Evolutionary conservation across 352 stramenopile species (phyloP), one percentile per base, ranked within the genome.

Genomic region (Halophytophthora polymorphica): DNA sequence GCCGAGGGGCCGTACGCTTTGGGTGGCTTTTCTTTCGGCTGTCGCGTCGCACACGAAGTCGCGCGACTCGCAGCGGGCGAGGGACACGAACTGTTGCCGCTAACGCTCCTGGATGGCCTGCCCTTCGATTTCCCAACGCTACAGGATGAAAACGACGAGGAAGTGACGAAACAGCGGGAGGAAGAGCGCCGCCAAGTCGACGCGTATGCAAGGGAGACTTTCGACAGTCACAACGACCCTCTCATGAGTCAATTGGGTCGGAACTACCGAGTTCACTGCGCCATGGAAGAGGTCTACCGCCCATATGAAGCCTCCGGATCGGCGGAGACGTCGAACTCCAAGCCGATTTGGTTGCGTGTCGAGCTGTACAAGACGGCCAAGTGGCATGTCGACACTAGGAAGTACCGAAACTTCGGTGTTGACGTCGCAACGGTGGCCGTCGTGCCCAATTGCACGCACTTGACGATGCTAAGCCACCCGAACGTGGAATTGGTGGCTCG

Each of bases 21-120:
- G 8, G 74, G 71, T 5, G 77, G 74, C 7, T 88, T 77, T 42
- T 88, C 77, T 1, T 88, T 86, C 58, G 77, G 77, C 4, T 81
- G 74, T 40, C 74, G 77, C 10, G 63, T 88, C 11, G 74, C 74
- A 5, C 51, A 78, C 23, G 68, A 68, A 23, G 58, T 83, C 13
- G 70, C 65, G 8, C 40, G 62, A 3, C 45, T 81, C 15, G 70
- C 58, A 0, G 21, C 40, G 8, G 21, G 19, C 1, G 60, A 75
- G 8, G 71, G 73, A 0, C 57, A 68, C 13, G 12, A 22, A 3
- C 23, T 85, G 12, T 38, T 51, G 13, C 66, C 73, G 14, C 61
- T 85, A 12, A 62, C 57, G 23, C 53, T 85, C 22, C 25, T 85
- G 3, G 71, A 85, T 44, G 68, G 73, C 0, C 48, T 74, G 6